Conservation (phyloP, 1,139 yeast species). For the Yamadazyma diddensiae region DNA sequence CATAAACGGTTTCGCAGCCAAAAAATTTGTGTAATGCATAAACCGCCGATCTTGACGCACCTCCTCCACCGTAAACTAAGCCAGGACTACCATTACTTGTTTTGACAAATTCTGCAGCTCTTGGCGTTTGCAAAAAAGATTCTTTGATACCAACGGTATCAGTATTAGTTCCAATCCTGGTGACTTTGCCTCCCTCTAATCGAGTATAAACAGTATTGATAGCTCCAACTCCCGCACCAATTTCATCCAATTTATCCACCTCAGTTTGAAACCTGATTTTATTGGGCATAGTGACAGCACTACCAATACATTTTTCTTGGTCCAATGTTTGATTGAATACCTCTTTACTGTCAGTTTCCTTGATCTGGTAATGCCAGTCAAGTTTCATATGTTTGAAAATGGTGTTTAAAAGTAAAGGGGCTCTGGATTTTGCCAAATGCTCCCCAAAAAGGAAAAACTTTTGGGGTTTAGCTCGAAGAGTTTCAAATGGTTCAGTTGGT, state of each 20-base stretch:
- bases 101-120: conserved; percentile 7
- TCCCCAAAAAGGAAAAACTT: conserved; percentile 18
- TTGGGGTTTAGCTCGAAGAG: conserved; percentile 12
- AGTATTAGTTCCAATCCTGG: conserved; percentile 25
- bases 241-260: conserved; percentile 23
- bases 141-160: conserved; percentile 28
- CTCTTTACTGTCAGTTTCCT: conserved; percentile 13
- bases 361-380: conserved; percentile 23
- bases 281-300: conserved; percentile 31
- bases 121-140: conserved; percentile 19
- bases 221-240: conserved; percentile 26
- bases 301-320: conserved; percentile 17
- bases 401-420: conserved; percentile 16
- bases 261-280: conserved; percentile 21
- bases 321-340: conserved; percentile 11
- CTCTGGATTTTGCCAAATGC: conserved; percentile 15
- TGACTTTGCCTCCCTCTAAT: conserved; percentile 8
- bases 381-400: conserved; percentile 21
- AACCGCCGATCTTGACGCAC: conserved; percentile 31
- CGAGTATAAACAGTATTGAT: conserved; percentile 28
- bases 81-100: conserved; percentile 18
- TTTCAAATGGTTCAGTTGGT: conserved; percentile 16
- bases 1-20: conserved; percentile 22
- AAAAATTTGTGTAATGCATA: conserved; percentile 23
- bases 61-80: conserved; percentile 32